Evolutionary conservation across 2,329 filamentous ascomycete genomes (phyloP).

Genomic region (Verticillium klebahnii): DNA sequence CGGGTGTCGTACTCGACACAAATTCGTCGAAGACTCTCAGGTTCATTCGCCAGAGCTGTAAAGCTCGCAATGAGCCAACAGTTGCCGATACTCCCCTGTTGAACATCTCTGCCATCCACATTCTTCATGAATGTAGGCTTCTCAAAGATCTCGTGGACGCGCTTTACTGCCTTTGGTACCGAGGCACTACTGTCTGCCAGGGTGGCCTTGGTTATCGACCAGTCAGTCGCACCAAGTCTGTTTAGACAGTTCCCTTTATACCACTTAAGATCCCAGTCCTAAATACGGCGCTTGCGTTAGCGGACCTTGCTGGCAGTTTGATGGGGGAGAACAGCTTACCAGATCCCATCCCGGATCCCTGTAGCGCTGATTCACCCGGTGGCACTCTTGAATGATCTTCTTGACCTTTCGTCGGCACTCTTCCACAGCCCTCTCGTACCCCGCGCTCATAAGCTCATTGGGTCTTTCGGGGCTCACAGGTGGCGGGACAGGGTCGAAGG

Average conservation of each 20-base stretch:
- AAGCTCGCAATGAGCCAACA: conserved; percentile 81
- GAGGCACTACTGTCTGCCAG: conserved; percentile 40
- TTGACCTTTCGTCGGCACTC: conserved; percentile 59
- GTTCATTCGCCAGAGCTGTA: conserved; percentile 70
- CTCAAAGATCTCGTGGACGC: conserved; percentile 70
- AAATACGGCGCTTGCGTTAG: not conserved
- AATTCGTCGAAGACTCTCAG: conserved; percentile 63
- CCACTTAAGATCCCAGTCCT: conserved; percentile 67
- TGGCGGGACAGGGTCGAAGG: conserved; percentile 55
- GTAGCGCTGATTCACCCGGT: conserved; percentile 74
- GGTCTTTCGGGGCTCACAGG: conserved; percentile 45
- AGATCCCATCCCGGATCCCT: conserved; percentile 59
- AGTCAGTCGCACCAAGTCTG: conserved; percentile 45
- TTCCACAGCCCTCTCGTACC: conserved; percentile 59
- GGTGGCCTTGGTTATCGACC: conserved; percentile 42
- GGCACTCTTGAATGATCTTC: conserved; percentile 62
- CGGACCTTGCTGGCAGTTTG: not conserved
- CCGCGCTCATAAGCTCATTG: conserved; percentile 55
- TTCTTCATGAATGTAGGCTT: conserved; percentile 64
- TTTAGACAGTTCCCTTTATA: conserved; percentile 53
- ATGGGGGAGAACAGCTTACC: conserved; percentile 32
- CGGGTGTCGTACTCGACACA: conserved; percentile 71
- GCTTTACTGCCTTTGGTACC: conserved; percentile 70
- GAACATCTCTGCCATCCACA: conserved; percentile 67
- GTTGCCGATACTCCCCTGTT: conserved; percentile 73